Conservation (phyloP, 148 eudicot species). For the Chenopodium formosanum region DNA sequence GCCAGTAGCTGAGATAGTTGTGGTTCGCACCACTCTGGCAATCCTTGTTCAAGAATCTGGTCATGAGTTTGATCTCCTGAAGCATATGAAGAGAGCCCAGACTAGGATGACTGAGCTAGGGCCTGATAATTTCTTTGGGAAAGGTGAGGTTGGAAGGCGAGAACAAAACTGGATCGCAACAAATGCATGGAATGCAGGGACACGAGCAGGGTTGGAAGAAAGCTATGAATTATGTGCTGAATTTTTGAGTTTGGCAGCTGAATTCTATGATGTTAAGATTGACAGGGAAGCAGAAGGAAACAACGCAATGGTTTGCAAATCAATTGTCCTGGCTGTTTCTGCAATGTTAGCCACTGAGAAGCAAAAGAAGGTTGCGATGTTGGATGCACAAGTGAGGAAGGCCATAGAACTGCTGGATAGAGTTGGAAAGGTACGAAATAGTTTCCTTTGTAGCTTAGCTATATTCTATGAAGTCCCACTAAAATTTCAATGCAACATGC, state of each 20-base stretch:
- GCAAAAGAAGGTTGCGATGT: constrained; percentile 47
- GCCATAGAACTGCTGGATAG: constrained; percentile 73
- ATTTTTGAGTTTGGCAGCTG: constrained; percentile 68
- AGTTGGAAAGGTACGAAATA: constrained; percentile 71
- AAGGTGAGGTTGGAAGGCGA: constrained; percentile 85
- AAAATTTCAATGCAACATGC: constrained; percentile 6
- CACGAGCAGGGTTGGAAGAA: constrained; percentile 50
- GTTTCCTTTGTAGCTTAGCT: neutral
- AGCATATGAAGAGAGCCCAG: constrained; percentile 62
- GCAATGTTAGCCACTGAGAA: constrained; percentile 74
- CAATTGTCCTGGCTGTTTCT: constrained; percentile 61
- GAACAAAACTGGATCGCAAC: constrained; percentile 81
- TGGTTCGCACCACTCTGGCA: constrained; percentile 61
- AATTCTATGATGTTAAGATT: constrained; percentile 54
- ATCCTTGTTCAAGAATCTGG: constrained; percentile 62
- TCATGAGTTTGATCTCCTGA: constrained; percentile 61
- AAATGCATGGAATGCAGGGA: constrained; percentile 75
- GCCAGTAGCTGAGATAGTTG: constrained; percentile 68
- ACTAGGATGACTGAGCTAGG: constrained; percentile 62
- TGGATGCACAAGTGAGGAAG: constrained; percentile 60
- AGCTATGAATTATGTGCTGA: constrained; percentile 66
- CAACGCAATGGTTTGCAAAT: constrained; percentile 68
- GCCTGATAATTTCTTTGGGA: constrained; percentile 73
- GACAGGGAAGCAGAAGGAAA: constrained; percentile 70
- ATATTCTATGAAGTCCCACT: constrained; percentile 10